Conservation (phyloP, 1,284 basidiomycete genomes). For the Moesziomyces parantarcticus region DNA sequence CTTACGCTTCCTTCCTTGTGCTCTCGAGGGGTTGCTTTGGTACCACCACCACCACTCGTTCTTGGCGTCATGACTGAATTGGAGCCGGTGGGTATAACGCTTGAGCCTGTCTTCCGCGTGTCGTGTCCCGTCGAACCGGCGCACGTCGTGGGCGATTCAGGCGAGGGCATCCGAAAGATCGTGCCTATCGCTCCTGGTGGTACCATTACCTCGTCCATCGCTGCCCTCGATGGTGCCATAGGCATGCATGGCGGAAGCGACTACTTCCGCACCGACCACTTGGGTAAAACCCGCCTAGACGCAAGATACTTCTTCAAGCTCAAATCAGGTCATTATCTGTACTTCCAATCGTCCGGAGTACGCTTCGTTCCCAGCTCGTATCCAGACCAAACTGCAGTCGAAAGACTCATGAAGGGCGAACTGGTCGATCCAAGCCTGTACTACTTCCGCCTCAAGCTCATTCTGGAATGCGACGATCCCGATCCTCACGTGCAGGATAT, state of each 20-base stretch:
- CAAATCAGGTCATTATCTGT: slow-evolving; percentile 25
- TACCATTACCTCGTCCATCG: slow-evolving; percentile 14
- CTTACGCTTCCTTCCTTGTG: too few relatives aligned
- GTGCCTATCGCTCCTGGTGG: slow-evolving; percentile 31
- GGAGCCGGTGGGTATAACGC: slow-evolving; percentile 11
- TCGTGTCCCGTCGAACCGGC: slow-evolving; percentile 19
- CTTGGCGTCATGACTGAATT: slow-evolving; percentile 2
- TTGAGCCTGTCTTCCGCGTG: slow-evolving; percentile 22
- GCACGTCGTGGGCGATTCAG: slow-evolving; percentile 22
- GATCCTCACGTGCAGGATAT: slow-evolving; percentile 31
- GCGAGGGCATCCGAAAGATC: slow-evolving; percentile 37
- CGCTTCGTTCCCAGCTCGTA: slow-evolving; percentile 22
- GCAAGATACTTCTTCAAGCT: slow-evolving; percentile 40
- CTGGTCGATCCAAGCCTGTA: slow-evolving; percentile 24
- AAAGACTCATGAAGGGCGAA: neutral
- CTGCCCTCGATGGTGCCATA: slow-evolving; percentile 23
- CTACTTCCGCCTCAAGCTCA: slow-evolving; percentile 36
- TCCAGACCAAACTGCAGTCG: slow-evolving; percentile 7
- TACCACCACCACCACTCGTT: neutral
- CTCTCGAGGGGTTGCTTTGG: too few relatives aligned
- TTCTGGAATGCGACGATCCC: slow-evolving; percentile 30
- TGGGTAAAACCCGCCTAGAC: slow-evolving; percentile 34
- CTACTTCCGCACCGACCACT: slow-evolving; percentile 32
- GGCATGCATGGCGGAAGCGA: slow-evolving; percentile 31
- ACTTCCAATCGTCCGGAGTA: slow-evolving; percentile 31